A percentile compares a stretch with the other conserved stretches of the same genome.
Evolutionary conservation across 305 asterid species (phyloP).

Genomic region (Fraxinus greggii): DNA sequence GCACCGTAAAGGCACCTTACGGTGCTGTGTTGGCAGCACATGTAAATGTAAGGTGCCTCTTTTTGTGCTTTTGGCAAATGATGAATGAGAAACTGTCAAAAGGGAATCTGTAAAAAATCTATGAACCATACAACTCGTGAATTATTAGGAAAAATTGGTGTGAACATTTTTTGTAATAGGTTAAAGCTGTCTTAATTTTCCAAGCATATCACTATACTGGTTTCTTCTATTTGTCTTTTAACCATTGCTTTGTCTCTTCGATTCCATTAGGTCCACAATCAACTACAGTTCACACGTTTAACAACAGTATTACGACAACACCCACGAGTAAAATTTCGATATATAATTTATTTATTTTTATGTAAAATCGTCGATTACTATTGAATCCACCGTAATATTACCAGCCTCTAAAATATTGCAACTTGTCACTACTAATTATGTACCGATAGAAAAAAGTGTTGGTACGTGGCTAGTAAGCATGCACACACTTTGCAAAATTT

Average conservation of each 20-base stretch:
- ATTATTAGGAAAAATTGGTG: background rate
- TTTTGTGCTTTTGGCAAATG: no score
- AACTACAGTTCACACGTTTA: background rate
- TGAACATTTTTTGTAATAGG: background rate
- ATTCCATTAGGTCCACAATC: background rate
- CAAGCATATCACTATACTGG: background rate
- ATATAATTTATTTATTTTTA: background rate
- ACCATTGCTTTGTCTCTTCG: background rate
- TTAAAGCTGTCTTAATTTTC: background rate
- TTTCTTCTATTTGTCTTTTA: background rate
- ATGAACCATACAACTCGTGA: background rate
- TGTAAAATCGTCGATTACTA: background rate
- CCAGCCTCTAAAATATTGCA: background rate
- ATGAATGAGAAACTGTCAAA: no score
- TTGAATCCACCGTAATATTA: background rate
- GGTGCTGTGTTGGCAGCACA: no score
- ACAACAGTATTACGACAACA: background rate
- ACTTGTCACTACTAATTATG: background rate
- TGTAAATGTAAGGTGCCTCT: no score
- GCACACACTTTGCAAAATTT: background rate
- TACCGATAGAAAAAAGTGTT: background rate
- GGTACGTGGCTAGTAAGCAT: background rate
- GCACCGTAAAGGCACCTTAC: no score
- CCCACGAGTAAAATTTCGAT: background rate
- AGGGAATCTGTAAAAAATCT: no score